phyloP scores from a whole-genome alignment of 2,329 filamentous ascomycete genomes.

The Fusarium sp. region DNA sequence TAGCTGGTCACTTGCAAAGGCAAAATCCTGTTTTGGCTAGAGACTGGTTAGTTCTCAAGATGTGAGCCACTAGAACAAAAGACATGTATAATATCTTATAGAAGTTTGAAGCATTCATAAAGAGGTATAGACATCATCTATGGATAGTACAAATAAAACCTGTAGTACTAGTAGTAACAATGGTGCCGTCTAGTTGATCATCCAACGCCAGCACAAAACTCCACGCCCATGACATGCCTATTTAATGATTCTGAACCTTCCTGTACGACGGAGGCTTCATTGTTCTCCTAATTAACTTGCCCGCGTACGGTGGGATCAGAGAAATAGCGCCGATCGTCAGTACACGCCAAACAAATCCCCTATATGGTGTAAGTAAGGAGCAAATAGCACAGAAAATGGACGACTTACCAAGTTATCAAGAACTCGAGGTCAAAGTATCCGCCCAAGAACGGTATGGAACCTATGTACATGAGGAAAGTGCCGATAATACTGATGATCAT shows the following conservation, averaged over 20 bases:
- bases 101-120: constrained; percentile 9
- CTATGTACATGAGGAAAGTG: constrained; percentile 83
- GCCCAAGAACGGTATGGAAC: constrained; percentile 85
- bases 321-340: constrained; percentile 82
- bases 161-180: constrained; percentile 29
- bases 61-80: constrained; percentile 49
- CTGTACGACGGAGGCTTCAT: constrained; percentile 94
- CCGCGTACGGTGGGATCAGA: constrained; percentile 86
- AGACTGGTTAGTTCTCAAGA: constrained; percentile 66
- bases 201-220: constrained; percentile 36
- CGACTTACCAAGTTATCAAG: constrained; percentile 73
- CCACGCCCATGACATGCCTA: constrained; percentile 11
- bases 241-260: constrained; percentile 82
- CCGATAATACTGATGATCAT: constrained; percentile 89
- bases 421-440: constrained; percentile 90
- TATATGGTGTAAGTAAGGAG: constrained; percentile 47
- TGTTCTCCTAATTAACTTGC: constrained; percentile 83
- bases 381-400: not conserved
- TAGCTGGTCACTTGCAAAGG: constrained; percentile 70
- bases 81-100: constrained; percentile 16
- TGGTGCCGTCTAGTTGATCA: constrained; percentile 32
- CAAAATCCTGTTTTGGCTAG: constrained; percentile 51
- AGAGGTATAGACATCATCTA: constrained; percentile 29
- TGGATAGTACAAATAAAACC: constrained; percentile 20
- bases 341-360: constrained; percentile 91